Conservation (phyloP, 2,329 filamentous ascomycete genomes). For the Alternaria angustiovoidea region DNA sequence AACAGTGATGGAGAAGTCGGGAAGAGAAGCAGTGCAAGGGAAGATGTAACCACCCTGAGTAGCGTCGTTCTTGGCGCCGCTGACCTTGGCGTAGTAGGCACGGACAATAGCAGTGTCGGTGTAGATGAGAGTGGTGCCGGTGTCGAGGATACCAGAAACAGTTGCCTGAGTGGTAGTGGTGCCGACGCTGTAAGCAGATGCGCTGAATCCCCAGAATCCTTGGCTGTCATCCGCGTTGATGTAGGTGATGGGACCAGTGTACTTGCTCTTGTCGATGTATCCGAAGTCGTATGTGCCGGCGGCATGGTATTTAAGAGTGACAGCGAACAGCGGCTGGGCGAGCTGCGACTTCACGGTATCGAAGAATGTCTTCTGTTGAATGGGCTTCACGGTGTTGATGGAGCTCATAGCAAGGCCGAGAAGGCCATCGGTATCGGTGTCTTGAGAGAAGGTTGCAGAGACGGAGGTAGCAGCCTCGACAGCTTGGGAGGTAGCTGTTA, state of each 20-base stretch:
- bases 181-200: constrained; percentile 65
- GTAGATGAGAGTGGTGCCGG: constrained; percentile 73
- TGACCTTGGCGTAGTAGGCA: constrained; percentile 68
- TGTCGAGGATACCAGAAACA: constrained; percentile 71
- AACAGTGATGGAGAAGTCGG: constrained; percentile 63
- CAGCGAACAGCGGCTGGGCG: constrained; percentile 64
- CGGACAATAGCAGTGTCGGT: constrained; percentile 62
- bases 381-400: constrained; percentile 65
- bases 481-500: constrained; percentile 67
- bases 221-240: constrained; percentile 63
- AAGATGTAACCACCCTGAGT: constrained; percentile 64
- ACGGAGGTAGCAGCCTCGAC: constrained; percentile 71
- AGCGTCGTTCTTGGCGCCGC: constrained; percentile 59
- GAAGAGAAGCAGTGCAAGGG: constrained; percentile 60
- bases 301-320: constrained; percentile 62
- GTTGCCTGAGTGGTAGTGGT: constrained; percentile 48
- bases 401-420: constrained; percentile 67
- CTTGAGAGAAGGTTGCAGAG: constrained; percentile 61
- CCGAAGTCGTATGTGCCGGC: constrained; percentile 65
- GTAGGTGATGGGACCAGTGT: constrained; percentile 67
- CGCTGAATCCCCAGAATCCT: constrained; percentile 70
- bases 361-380: constrained; percentile 65
- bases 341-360: constrained; percentile 64
- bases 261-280: constrained; percentile 66
- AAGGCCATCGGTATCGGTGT: constrained; percentile 65